Base-by-base conservation (phyloP, 352 stramenopile genomes). In the Thraustochytrium striatum region DNA sequence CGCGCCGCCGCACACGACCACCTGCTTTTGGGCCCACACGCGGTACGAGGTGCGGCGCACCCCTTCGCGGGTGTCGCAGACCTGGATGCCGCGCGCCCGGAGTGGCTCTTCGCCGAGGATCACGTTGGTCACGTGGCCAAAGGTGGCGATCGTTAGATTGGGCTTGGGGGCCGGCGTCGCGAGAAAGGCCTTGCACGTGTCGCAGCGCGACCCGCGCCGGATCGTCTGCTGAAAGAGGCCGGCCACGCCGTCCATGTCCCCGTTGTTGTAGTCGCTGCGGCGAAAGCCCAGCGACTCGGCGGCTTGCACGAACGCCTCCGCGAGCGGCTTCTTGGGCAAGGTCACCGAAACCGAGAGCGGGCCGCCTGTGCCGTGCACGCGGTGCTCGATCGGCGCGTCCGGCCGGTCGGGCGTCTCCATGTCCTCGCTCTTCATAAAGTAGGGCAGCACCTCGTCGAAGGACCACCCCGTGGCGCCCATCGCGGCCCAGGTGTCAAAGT, bases 1-100 rank as follows among this genome's bases (percentile, higher is more conserved):
- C 0, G 88, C 87, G 19, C 89, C 89, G 0, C 87, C 86, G 53
- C 82, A 86, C 82, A 95, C 85, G 68, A 95, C 86, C 36, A 94
- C 85, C 38, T 89, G 86, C 21, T 86, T 87, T 8, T 59, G 25
- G 0, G 72, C 57, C 44, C 65, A 62, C 9, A 75, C 1, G 25
- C 44, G 32, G 1, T 35, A 21, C 41, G 33, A 43, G 38, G 58
- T 13, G 21, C 58, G n/a, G n/a, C n/a, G n/a, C n/a, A n/a, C n/a
- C 47, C 25, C 47, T 55, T 55, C 25, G 16, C 16, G 25, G 47
- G 47, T 55, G 25, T 55, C 47, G 25, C 16, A 16, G 25, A 55
- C 47, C 47, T 55, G 16, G 16, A 55, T 25, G 16, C 47, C 47
- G 25, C 16, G 16, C 16, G 16, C 16, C 25, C 47, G 47, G 16